Conservation (phyloP, 1,139 yeast species). For the Candida sp. region DNA sequence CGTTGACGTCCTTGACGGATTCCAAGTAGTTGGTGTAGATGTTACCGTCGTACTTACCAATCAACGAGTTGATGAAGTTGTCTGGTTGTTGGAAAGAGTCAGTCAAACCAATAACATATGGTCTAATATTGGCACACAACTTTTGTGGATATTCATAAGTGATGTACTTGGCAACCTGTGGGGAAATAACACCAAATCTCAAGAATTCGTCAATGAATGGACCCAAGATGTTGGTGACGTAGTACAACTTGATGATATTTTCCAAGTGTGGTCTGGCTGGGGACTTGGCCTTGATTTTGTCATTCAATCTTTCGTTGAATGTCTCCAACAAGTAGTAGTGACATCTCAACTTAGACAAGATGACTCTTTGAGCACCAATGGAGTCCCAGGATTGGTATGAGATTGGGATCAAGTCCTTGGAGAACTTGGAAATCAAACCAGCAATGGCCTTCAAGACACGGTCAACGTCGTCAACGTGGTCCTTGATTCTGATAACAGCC, state of each 20-base stretch:
- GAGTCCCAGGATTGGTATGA: constrained; percentile 18
- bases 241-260: constrained; percentile 16
- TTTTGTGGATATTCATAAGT: constrained; percentile 49
- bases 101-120: constrained; percentile 80
- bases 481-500: constrained; percentile 16
- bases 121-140: constrained; percentile 57
- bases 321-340: constrained; percentile 41
- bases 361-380: constrained; percentile 61
- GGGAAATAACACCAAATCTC: constrained; percentile 59
- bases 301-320: constrained; percentile 29
- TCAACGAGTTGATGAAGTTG: constrained; percentile 82
- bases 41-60: constrained; percentile 87
- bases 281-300: constrained; percentile 14
- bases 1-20: constrained; percentile 54
- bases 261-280: constrained; percentile 17
- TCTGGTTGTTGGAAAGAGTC: constrained; percentile 91
- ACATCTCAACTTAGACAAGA: constrained; percentile 59
- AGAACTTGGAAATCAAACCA: constrained; percentile 13
- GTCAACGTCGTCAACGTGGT: constrained; percentile 17
- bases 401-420: constrained; percentile 17
- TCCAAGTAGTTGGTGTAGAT: constrained; percentile 79
- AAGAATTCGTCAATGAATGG: constrained; percentile 78
- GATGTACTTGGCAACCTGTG: constrained; percentile 35
- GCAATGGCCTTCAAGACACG: constrained; percentile 19
- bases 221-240: constrained; percentile 68